phyloP scores from a whole-genome alignment of 305 asterid genomes.

The Withania somnifera region DNA sequence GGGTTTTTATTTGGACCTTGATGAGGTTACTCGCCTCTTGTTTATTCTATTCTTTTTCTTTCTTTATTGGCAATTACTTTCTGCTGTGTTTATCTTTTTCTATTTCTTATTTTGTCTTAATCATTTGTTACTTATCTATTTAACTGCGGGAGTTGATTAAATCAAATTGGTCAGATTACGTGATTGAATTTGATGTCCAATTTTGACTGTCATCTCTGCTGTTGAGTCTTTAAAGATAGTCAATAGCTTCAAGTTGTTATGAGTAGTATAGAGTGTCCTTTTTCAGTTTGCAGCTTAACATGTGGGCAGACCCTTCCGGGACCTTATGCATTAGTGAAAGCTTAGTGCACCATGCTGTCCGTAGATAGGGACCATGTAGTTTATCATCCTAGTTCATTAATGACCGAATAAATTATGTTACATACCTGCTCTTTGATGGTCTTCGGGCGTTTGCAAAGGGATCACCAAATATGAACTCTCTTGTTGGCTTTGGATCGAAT shows the following conservation, averaged over 20 bases:
- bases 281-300: background rate
- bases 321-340: background rate
- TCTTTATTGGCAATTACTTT: background rate
- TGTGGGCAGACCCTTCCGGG: background rate
- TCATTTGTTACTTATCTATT: background rate
- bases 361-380: background rate
- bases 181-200: background rate
- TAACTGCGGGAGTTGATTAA: background rate
- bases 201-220: background rate
- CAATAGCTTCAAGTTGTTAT: background rate
- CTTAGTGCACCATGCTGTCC: background rate
- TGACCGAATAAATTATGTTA: background rate
- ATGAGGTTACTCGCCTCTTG: slow-evolving; percentile 51
- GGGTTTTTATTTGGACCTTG: slow-evolving; percentile 95
- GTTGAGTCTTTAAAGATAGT: background rate
- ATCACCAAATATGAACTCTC: slow-evolving; percentile 97
- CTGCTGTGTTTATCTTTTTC: background rate
- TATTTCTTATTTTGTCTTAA: background rate
- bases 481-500: slow-evolving; percentile 89
- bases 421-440: slow-evolving; percentile 91
- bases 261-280: background rate
- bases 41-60: slow-evolving; percentile 1
- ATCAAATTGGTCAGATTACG: background rate
- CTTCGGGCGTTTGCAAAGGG: slow-evolving; percentile 71
- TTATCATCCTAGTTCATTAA: background rate